Evolutionary conservation across 345 rosid genomes (phyloP).

Genomic region (Citrus medica): DNA sequence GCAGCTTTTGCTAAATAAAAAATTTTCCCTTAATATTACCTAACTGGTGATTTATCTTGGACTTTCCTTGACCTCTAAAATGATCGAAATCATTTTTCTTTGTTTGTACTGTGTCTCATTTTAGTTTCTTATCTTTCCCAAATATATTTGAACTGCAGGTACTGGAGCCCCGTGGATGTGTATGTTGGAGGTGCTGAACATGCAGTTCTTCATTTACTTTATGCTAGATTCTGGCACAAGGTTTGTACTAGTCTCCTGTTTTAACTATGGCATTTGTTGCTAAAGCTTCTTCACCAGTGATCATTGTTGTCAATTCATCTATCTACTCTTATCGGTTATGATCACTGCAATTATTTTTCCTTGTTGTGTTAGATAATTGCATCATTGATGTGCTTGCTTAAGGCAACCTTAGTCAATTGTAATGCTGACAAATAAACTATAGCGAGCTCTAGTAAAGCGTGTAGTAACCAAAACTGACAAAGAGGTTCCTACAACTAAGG

Average conservation of each 20-base stretch:
- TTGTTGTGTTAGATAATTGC: not conserved
- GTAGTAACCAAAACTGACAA: not conserved
- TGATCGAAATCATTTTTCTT: not conserved
- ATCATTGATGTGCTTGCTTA: not conserved
- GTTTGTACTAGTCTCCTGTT: slow-evolving; percentile 27
- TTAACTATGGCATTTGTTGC: not conserved
- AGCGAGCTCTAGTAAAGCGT: not conserved
- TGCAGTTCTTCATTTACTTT: slow-evolving; percentile 93
- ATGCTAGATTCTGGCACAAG: slow-evolving; percentile 99
- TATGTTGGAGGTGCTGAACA: slow-evolving; percentile 98
- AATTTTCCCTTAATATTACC: not conserved
- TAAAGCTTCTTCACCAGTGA: not conserved
- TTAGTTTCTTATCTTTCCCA: slow-evolving; percentile 1
- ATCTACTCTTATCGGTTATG: not conserved
- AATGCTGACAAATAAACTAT: too few relatives aligned
- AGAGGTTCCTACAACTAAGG: not conserved
- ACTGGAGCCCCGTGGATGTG: slow-evolving; percentile 94
- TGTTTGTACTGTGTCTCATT: not conserved
- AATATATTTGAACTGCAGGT: slow-evolving; percentile 38
- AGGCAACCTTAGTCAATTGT: not conserved
- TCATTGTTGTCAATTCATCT: not conserved
- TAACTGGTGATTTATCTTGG: not conserved
- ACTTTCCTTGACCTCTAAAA: not conserved
- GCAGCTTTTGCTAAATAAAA: not conserved
- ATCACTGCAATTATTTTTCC: not conserved